Percentiles rank a stretch among this genome's conserved stretches.
Evolutionary conservation across 1,284 basidiomycete species (phyloP).

Genomic region (Hymenochaete sp.): DNA sequence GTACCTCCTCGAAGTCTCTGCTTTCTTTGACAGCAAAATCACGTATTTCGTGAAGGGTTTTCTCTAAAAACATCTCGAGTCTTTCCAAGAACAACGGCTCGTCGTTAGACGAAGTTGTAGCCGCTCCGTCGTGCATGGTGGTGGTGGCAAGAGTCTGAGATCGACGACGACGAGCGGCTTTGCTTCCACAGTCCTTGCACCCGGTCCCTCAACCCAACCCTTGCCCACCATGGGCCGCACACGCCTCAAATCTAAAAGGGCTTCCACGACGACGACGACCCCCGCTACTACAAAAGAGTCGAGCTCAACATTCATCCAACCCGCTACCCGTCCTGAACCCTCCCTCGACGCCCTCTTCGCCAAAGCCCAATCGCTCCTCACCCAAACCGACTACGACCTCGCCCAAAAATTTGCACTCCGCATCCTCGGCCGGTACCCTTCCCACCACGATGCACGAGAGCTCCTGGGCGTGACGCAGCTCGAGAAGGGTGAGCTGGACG

Average conservation of each 20-base stretch:
- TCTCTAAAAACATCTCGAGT: constrained; percentile 51
- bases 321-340: too few species aligned
- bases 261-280: constrained; percentile 31
- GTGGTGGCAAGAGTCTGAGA: too few species aligned
- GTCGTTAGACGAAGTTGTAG: constrained; percentile 16
- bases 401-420: constrained; percentile 67
- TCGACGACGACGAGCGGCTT: too few species aligned
- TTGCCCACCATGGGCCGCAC: constrained; percentile 75
- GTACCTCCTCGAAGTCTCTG: constrained; percentile 51
- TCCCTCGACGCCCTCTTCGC: constrained; percentile 48
- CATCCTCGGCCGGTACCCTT: constrained; percentile 56
- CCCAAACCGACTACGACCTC: constrained; percentile 79
- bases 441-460: constrained; percentile 68
- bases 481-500: constrained; percentile 69
- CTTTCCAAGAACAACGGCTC: constrained; percentile 52
- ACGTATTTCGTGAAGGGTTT: constrained; percentile 44
- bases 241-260: constrained; percentile 46
- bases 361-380: constrained; percentile 71
- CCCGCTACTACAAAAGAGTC: constrained; percentile 27
- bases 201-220: too few species aligned
- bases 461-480: constrained; percentile 71
- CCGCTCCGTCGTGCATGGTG: background rate
- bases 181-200: too few species aligned
- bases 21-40: constrained; percentile 51
- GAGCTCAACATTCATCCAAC: too few species aligned